A percentile compares a stretch with the other conserved stretches of the same genome.
phyloP scores from a whole-genome alignment of 805 yeast species.

The Kuraishia cidri region DNA sequence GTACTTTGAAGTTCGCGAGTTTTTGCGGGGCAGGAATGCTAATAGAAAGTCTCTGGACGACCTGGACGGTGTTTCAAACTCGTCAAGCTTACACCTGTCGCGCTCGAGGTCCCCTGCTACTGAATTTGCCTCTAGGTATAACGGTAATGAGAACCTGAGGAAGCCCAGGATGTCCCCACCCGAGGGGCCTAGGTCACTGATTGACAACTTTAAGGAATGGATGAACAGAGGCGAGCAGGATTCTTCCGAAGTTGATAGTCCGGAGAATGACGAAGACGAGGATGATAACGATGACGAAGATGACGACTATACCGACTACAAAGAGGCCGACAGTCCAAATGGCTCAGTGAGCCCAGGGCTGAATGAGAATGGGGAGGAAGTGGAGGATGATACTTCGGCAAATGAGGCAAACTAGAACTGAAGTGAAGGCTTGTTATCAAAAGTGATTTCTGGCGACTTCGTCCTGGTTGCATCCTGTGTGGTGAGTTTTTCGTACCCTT shows the following conservation, averaged over 20 bases:
- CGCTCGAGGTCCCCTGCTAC: conserved; percentile 46
- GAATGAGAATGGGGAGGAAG: background rate
- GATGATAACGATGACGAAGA: conserved; percentile 5
- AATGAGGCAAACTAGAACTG: too few species aligned
- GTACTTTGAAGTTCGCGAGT: conserved; percentile 78
- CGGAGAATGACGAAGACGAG: conserved; percentile 3
- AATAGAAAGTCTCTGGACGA: background rate
- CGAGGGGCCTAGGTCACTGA: conserved; percentile 11
- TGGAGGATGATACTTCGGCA: conserved; percentile 1
- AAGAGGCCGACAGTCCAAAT: conserved; percentile 7
- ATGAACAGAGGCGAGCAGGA: conserved; percentile 1
- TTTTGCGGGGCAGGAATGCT: conserved; percentile 30
- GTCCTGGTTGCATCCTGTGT: too few species aligned
- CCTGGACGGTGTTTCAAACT: background rate
- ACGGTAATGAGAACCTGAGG: conserved; percentile 39
- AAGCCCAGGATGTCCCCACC: conserved; percentile 8
- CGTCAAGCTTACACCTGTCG: conserved; percentile 1
- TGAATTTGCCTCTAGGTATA: conserved; percentile 56
- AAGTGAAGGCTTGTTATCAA: too few species aligned
- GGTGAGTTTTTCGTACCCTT: too few species aligned
- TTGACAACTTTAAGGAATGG: conserved; percentile 21
- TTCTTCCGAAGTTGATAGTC: background rate
- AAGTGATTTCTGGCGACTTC: too few species aligned
- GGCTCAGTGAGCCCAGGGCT: conserved; percentile 8
- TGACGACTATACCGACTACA: conserved; percentile 5